Conservation (phyloP, 148 eudicot species). For the Rhododendron williamsianum region DNA sequence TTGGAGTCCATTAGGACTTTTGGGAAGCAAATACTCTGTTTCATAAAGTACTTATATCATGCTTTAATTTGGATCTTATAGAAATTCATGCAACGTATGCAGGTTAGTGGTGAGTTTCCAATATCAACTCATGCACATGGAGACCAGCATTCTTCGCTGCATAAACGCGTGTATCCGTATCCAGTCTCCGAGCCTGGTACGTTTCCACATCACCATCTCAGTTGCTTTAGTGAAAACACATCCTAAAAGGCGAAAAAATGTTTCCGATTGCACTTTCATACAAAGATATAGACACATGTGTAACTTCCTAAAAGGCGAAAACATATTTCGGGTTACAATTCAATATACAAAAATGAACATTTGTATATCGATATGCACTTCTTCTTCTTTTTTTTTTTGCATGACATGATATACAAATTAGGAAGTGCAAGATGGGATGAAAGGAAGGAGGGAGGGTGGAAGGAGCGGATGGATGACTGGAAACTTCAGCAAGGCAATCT, state of each 20-base stretch:
- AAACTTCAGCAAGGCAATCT: slow-evolving; percentile 84
- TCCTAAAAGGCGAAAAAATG: neutral
- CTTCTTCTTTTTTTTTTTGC: neutral
- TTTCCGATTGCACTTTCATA: neutral
- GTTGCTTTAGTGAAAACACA: neutral
- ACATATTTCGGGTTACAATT: neutral
- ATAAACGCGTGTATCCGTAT: slow-evolving; percentile 79
- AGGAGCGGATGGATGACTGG: slow-evolving; percentile 87
- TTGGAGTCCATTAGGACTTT: neutral
- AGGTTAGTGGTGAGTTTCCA: slow-evolving; percentile 92
- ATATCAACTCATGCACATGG: slow-evolving; percentile 45
- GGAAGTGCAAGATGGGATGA: slow-evolving; percentile 92
- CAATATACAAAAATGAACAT: neutral
- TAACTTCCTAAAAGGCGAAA: neutral
- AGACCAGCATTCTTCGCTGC: slow-evolving; percentile 48
- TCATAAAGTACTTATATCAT: neutral
- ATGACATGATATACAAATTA: slow-evolving; percentile 15
- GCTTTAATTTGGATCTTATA: neutral
- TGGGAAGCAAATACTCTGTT: neutral
- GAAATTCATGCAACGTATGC: slow-evolving; percentile 13
- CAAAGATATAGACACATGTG: neutral
- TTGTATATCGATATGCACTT: neutral
- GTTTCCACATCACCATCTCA: neutral
- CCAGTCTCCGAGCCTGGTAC: slow-evolving; percentile 63
- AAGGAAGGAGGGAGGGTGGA: slow-evolving; percentile 81